A percentile compares a stretch with the other conserved stretches of the same genome.
Conservation (phyloP, 1,284 basidiomycete species). For the Papiliotrema laurentii region DNA sequence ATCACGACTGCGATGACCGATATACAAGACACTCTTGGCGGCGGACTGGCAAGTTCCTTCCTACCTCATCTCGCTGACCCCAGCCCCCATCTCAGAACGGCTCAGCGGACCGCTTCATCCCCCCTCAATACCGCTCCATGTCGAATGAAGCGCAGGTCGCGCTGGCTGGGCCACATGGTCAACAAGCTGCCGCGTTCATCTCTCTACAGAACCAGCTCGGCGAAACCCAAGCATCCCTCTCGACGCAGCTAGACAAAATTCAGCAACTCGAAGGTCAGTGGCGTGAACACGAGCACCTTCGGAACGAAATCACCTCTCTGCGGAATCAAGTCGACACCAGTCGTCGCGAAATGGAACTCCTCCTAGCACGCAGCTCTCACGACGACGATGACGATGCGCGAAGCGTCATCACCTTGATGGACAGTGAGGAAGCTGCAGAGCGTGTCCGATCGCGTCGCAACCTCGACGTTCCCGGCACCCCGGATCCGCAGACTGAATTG, state of each 20-base stretch:
- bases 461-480: slow-evolving; percentile 47
- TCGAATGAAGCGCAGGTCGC: slow-evolving; percentile 44
- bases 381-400: slow-evolving; percentile 47
- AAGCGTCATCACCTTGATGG: slow-evolving; percentile 42
- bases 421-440: slow-evolving; percentile 50
- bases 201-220: slow-evolving; percentile 74
- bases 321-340: slow-evolving; percentile 65
- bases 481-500: slow-evolving; percentile 56
- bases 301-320: slow-evolving; percentile 69
- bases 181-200: slow-evolving; percentile 51
- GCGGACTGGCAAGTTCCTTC: slow-evolving; percentile 60
- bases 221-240: slow-evolving; percentile 77
- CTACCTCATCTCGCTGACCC: slow-evolving; percentile 5
- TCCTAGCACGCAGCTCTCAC: slow-evolving; percentile 22
- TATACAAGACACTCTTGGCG: slow-evolving; percentile 87
- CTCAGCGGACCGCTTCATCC: slow-evolving; percentile 40
- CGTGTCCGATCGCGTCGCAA: slow-evolving; percentile 49
- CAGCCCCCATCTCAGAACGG: slow-evolving; percentile 52
- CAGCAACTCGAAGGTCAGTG: slow-evolving; percentile 73
- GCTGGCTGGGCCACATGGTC: slow-evolving; percentile 40
- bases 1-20: slow-evolving; percentile 81
- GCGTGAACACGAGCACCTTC: slow-evolving; percentile 77
- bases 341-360: slow-evolving; percentile 40
- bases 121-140: slow-evolving; percentile 42
- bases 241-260: slow-evolving; percentile 78